Evolutionary conservation across 768 basidiomycete genomes (phyloP), one percentile per base, ranked within the genome.

Genomic region (Panus rudis): DNA sequence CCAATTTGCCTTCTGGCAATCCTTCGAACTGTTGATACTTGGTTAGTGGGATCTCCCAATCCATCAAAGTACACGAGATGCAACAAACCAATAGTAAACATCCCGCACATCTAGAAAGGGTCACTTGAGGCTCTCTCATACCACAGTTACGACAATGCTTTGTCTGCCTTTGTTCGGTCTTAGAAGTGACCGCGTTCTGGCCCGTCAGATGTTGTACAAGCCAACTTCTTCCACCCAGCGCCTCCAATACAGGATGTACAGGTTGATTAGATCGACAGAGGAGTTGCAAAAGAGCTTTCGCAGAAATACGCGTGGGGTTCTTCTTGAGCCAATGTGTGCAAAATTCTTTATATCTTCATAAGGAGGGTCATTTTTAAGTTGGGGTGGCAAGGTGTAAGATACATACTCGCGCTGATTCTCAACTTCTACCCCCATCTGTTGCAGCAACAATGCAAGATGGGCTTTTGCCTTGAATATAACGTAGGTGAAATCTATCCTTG

Each of bases 31-130:
- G 21, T 4, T 25, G 16, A 8, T n/a, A 12, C n/a, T 8, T n/a
- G 10, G 13, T 26, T n/a, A n/a, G 28, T 10, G n/a, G 10, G n/a
- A 30, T n/a, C 10, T n/a, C 28, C 10, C n/a, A 30, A n/a, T 30
- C 28, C 28, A 30, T n/a, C 28, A 30, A 10, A 30, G 4, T 17
- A 12, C 16, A 12, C 11, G 6, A n/a, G 12, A 30, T 14, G 3
- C n/a, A 2, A 24, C 51, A 6, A 35, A 57, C 53, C 57, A 59
- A 41, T 56, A 53, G 27, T 48, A 59, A 16, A 51, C 57, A 59
- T 16, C 46, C 41, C 16, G 46, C 34, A 32, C 57, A 59, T 19
- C 42, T 37, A 16, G 43, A 46, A n/a, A 59, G 46, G 23, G 32
- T 50, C 26, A 46, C 39, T 22, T 41, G 33, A 3, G 55, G 53